Base-by-base conservation (phyloP, 306 rosid genomes). In the Citrullus mucosospermus region DNA sequence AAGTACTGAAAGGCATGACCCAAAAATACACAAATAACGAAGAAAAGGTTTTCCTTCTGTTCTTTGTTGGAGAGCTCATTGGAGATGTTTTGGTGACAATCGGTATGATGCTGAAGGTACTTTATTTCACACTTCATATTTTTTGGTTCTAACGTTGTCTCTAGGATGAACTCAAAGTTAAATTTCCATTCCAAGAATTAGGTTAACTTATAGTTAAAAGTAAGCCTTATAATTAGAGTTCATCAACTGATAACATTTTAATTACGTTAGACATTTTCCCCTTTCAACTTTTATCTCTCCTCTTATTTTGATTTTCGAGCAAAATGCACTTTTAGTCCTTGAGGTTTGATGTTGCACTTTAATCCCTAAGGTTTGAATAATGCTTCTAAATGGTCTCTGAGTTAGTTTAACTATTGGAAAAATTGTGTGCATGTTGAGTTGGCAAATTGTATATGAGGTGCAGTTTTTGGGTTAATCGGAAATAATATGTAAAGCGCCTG, bases 41-140 rank as follows among this genome's bases (percentile, higher is more conserved):
- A 55, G 97, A 91, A 68, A 81, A 77, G 60, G 65, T 85, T 78
- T 89, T 89, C 81, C 62, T 87, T 78, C 77, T 89, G 85, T 88
- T 91, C 78, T 85, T 95, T 78, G 89, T 81, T 80, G 98, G 95
- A 75, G 98, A 95, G 85, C 88, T 87, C 72, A 79, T 89, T 39
- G 22, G 75, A 16, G 92, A 88, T 81, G 78, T 92, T 84, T 88
- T 91, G 80, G 25, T 83, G 76, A 83, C 88, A 71, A 89, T 91
- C 76, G 88, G 85, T 68, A 83, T 83, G 83, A 81, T 81, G 56
- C 77, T 92, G 81, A 87, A 92, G 97, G 98, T 92, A 80, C 75
- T 76, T 4, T 46, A 68, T 61, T 67, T 68, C 4, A 4, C 20
- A 39, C 60, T 83, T 74, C 79, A n/a, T 50, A 13, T 62, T 50